Conservation (phyloP, 352 stramenopile genomes). For the Poterioochromonas sp. region DNA sequence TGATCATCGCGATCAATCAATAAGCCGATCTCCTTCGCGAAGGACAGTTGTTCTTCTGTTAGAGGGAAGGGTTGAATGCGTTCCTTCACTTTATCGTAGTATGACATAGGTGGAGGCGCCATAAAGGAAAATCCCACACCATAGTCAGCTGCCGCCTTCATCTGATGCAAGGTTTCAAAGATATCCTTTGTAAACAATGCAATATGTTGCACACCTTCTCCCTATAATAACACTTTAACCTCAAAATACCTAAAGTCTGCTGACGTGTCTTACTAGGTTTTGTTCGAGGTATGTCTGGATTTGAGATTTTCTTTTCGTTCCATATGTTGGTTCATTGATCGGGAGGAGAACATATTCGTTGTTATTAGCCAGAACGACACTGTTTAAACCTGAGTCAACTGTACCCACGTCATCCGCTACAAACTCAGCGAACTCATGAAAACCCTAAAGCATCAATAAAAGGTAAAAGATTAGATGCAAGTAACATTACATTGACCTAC, state of each 20-base stretch:
- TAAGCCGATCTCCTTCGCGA: slow-evolving; percentile 78
- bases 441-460: slow-evolving; percentile 46
- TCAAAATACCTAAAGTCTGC: background rate
- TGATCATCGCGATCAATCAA: slow-evolving; percentile 88
- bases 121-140: slow-evolving; percentile 58
- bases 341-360: slow-evolving; percentile 83
- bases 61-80: slow-evolving; percentile 49
- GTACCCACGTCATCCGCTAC: slow-evolving; percentile 84
- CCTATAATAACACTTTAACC: slow-evolving; percentile 35
- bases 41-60: slow-evolving; percentile 68
- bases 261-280: slow-evolving; percentile 59
- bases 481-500: background rate
- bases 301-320: slow-evolving; percentile 74
- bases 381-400: slow-evolving; percentile 84
- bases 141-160: slow-evolving; percentile 40
- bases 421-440: slow-evolving; percentile 88
- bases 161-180: slow-evolving; percentile 71
- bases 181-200: slow-evolving; percentile 90
- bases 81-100: slow-evolving; percentile 57
- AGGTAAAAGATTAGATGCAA: background rate
- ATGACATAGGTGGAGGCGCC: slow-evolving; percentile 64
- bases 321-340: slow-evolving; percentile 87
- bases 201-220: slow-evolving; percentile 86
- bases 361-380: slow-evolving; percentile 70
- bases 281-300: slow-evolving; percentile 91